These are phyloP conservation scores for Geopyxis carbonaria DNA, from an alignment of 495 filamentous ascomycete species.

Conservation along the genomic window DNA sequence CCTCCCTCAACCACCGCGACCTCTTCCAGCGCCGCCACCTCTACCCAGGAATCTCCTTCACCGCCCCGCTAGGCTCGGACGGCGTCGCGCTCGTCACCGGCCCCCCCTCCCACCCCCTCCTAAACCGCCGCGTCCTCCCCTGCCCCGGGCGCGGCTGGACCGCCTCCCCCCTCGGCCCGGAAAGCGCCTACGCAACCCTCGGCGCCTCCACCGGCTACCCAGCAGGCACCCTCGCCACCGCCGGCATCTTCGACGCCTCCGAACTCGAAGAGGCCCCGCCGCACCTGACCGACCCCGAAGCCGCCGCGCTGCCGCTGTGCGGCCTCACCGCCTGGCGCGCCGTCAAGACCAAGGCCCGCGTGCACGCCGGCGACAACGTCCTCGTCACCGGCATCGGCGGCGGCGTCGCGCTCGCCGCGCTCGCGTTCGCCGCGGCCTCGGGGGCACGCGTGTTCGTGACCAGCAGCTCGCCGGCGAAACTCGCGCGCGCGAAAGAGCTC, in stretches of 20 bases:
- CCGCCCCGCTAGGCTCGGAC: slow-evolving; percentile 57
- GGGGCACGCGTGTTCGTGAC: slow-evolving; percentile 56
- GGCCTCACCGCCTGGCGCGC: slow-evolving; percentile 83
- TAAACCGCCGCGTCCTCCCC: slow-evolving; percentile 52
- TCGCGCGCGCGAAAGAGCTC: slow-evolving; percentile 42
- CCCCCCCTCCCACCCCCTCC: slow-evolving; percentile 36
- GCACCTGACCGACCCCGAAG: slow-evolving; percentile 54
- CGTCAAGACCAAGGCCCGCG: slow-evolving; percentile 51
- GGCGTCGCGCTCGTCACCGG: slow-evolving; percentile 55
- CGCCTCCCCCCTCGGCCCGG: slow-evolving; percentile 50
- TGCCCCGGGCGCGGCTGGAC: slow-evolving; percentile 63
- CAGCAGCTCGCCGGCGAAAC: slow-evolving; percentile 45
- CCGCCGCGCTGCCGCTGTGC: slow-evolving; percentile 62
- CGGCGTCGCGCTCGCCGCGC: slow-evolving; percentile 53
- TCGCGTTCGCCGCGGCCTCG: slow-evolving; percentile 49
- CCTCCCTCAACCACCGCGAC: slow-evolving; percentile 80
- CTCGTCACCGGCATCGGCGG: slow-evolving; percentile 67
- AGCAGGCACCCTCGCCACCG: slow-evolving; percentile 50
- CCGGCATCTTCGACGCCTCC: slow-evolving; percentile 43
- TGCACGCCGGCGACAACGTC: slow-evolving; percentile 42
- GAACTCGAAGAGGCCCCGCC: slow-evolving; percentile 60
- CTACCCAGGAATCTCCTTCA: slow-evolving; percentile 67
- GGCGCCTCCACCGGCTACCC: slow-evolving; percentile 48
- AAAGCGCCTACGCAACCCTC: slow-evolving; percentile 44
- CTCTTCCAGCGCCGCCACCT: slow-evolving; percentile 81